Evolutionary conservation across 2,329 filamentous ascomycete species (phyloP).

Genomic region (Stemphylium vesicarium): DNA sequence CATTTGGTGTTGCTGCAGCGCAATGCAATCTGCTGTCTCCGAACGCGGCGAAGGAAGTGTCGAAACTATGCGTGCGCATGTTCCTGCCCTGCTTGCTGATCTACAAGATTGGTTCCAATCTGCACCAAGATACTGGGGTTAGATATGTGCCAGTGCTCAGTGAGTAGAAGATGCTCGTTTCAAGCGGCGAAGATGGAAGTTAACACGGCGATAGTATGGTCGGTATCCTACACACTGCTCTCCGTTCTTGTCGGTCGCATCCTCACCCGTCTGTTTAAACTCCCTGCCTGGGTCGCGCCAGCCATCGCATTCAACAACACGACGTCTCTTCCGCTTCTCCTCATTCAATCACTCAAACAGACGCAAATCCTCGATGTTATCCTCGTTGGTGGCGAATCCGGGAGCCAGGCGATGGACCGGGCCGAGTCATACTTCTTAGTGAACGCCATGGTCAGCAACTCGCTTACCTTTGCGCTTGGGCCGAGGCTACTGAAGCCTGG

Average conservation of each 20-base stretch:
- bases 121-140: constrained; percentile 55
- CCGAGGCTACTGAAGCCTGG: constrained; percentile 62
- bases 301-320: constrained; percentile 66
- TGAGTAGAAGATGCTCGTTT: constrained; percentile 26
- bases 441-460: constrained; percentile 68
- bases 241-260: constrained; percentile 57
- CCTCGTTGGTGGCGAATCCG: constrained; percentile 54
- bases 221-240: constrained; percentile 56
- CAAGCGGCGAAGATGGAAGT: not conserved
- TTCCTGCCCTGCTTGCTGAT: constrained; percentile 62
- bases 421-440: constrained; percentile 71
- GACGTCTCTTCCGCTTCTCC: constrained; percentile 59
- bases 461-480: constrained; percentile 68
- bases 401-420: constrained; percentile 59
- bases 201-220: constrained; percentile 54
- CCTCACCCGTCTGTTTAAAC: constrained; percentile 54
- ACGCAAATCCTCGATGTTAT: constrained; percentile 63
- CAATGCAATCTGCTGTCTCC: constrained; percentile 58
- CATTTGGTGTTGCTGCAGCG: constrained; percentile 59
- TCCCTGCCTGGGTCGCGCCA: constrained; percentile 61
- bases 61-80: constrained; percentile 59
- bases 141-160: constrained; percentile 59
- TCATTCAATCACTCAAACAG: constrained; percentile 59
- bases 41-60: constrained; percentile 59
- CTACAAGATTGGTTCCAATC: constrained; percentile 59